Evolutionary conservation across 768 basidiomycete genomes (phyloP).

Genomic region (Russula olivacea): DNA sequence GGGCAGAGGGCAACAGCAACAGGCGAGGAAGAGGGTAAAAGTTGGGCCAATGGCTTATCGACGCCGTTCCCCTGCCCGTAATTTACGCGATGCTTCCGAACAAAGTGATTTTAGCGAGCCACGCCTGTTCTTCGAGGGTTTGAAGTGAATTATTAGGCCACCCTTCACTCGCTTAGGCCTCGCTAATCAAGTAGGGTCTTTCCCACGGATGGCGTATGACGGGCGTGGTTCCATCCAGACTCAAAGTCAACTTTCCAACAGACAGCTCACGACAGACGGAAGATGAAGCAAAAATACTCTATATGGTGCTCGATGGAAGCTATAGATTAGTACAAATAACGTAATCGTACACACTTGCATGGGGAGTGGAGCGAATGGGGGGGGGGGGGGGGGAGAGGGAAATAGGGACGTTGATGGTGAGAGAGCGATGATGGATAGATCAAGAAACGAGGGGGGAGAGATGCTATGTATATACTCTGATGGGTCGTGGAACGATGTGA

Average conservation of each 20-base stretch:
- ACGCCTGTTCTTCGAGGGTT: slow-evolving; percentile 5
- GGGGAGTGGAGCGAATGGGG: slow-evolving; percentile 2
- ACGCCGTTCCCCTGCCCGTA: background rate
- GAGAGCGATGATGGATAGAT: slow-evolving; percentile 21
- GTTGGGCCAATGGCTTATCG: slow-evolving; percentile 7
- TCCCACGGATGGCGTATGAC: background rate
- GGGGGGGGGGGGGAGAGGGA: background rate
- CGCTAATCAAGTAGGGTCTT: slow-evolving; percentile 12
- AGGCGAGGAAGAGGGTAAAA: background rate
- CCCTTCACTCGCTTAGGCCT: background rate
- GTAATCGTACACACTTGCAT: slow-evolving; percentile 23
- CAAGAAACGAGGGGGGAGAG: slow-evolving; percentile 18
- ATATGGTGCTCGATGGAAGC: slow-evolving; percentile 21
- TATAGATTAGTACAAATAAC: slow-evolving; percentile 27
- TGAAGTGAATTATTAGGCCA: background rate
- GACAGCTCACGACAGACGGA: background rate
- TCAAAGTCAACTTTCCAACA: background rate
- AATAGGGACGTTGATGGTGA: slow-evolving; percentile 11
- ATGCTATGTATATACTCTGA: slow-evolving; percentile 27
- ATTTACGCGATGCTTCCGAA: background rate
- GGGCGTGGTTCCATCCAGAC: background rate
- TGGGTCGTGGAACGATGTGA: slow-evolving; percentile 18
- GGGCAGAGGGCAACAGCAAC: background rate
- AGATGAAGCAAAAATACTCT: slow-evolving; percentile 9
- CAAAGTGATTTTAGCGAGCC: background rate